phyloP scores from a whole-genome alignment of 257 asterid genomes.

The Gynochthodes officinalis region DNA sequence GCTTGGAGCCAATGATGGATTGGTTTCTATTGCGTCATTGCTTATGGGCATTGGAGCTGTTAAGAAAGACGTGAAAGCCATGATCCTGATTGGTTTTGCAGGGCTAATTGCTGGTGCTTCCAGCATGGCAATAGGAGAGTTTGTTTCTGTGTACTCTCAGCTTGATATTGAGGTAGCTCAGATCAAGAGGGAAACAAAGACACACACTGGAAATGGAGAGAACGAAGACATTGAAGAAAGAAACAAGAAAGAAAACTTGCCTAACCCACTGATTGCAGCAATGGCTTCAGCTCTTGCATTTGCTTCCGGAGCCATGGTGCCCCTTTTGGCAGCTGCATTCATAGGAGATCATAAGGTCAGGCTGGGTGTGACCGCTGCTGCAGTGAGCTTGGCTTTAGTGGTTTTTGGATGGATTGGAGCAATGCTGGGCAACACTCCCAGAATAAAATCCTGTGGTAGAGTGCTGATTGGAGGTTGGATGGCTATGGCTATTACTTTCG shows the following conservation, averaged over 20 bases:
- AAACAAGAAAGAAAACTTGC: slow-evolving; percentile 37
- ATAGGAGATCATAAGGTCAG: slow-evolving; percentile 40
- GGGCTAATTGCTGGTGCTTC: slow-evolving; percentile 69
- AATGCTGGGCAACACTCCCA: slow-evolving; percentile 44
- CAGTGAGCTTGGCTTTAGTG: slow-evolving; percentile 48
- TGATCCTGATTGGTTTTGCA: slow-evolving; percentile 60
- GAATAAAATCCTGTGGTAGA: slow-evolving; percentile 44
- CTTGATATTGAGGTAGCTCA: slow-evolving; percentile 63
- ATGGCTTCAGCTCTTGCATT: slow-evolving; percentile 64
- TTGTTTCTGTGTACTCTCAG: slow-evolving; percentile 66
- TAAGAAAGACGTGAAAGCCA: slow-evolving; percentile 43
- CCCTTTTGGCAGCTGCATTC: slow-evolving; percentile 62
- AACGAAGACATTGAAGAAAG: slow-evolving; percentile 4
- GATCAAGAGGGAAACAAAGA: slow-evolving; percentile 37
- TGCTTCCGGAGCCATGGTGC: slow-evolving; percentile 55
- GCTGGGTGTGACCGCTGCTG: slow-evolving; percentile 43
- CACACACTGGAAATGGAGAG: background rate
- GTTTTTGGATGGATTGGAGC: slow-evolving; percentile 64
- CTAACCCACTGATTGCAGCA: slow-evolving; percentile 64
- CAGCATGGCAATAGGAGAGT: slow-evolving; percentile 86
- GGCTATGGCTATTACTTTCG: slow-evolving; percentile 80
- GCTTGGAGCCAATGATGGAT: slow-evolving; percentile 73
- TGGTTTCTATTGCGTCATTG: slow-evolving; percentile 56
- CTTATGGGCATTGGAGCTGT: slow-evolving; percentile 80
- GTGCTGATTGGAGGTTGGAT: slow-evolving; percentile 69